Conservation (phyloP, 2,329 filamentous ascomycete genomes). For the Cercospora zeae-maydis region DNA sequence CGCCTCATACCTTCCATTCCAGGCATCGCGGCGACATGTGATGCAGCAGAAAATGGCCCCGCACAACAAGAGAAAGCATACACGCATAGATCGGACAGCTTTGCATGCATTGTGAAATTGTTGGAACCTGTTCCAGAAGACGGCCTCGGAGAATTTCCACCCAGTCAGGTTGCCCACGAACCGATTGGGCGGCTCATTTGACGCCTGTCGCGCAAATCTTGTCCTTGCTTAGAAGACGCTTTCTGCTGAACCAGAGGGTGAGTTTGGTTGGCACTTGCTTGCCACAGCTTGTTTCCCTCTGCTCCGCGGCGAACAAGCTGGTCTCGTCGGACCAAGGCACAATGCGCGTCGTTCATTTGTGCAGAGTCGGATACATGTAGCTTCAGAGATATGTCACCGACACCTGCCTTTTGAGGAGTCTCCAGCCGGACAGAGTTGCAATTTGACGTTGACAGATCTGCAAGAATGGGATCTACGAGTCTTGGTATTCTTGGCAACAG, state of each 20-base stretch:
- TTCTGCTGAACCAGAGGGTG: neutral
- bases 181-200: neutral
- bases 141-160: neutral
- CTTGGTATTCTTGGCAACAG: neutral
- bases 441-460: constrained; percentile 13
- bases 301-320: neutral
- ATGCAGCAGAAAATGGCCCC: neutral
- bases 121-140: neutral
- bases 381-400: neutral
- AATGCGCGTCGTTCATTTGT: neutral
- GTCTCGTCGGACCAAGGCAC: neutral
- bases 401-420: constrained; percentile 15
- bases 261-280: neutral
- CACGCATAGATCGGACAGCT: neutral
- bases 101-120: neutral
- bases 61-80: neutral
- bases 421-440: constrained; percentile 13
- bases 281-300: neutral
- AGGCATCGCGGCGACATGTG: neutral
- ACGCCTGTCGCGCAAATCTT: neutral
- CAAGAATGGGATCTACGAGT: constrained; percentile 2
- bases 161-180: neutral
- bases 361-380: neutral
- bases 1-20: neutral
- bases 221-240: neutral